phyloP scores from a whole-genome alignment of 2,329 filamentous ascomycete species.

The Lasiodiplodia gonubiensis region DNA sequence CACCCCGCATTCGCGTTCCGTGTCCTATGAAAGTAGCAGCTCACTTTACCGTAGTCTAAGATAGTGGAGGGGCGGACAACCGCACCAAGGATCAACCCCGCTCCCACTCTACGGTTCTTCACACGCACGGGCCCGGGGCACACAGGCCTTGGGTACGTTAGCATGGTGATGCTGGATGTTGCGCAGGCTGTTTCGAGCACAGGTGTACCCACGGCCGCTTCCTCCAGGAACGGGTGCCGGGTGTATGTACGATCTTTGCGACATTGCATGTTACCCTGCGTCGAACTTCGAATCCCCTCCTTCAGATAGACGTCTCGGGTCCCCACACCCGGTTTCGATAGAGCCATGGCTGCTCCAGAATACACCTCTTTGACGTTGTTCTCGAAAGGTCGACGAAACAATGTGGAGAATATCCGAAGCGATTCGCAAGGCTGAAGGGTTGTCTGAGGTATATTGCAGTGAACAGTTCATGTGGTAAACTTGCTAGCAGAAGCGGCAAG shows the following conservation, averaged over 20 bases:
- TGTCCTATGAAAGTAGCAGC: neutral
- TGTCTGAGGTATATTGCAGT: neutral
- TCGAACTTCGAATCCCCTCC: neutral
- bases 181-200: constrained; percentile 11
- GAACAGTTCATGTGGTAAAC: neutral
- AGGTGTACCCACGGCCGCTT: neutral
- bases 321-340: constrained; percentile 9
- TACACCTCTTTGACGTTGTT: neutral
- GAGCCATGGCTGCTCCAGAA: neutral
- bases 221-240: neutral
- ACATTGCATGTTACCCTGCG: neutral
- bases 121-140: neutral
- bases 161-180: constrained; percentile 19
- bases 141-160: neutral
- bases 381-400: neutral
- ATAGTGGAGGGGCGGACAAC: neutral
- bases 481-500: neutral
- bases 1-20: neutral
- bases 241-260: neutral
- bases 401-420: neutral
- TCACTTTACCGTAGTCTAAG: neutral
- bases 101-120: neutral
- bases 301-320: constrained; percentile 15
- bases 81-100: neutral
- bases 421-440: neutral